Base-by-base conservation (phyloP, 257 asterid species). In the Capsicum chinense region DNA sequence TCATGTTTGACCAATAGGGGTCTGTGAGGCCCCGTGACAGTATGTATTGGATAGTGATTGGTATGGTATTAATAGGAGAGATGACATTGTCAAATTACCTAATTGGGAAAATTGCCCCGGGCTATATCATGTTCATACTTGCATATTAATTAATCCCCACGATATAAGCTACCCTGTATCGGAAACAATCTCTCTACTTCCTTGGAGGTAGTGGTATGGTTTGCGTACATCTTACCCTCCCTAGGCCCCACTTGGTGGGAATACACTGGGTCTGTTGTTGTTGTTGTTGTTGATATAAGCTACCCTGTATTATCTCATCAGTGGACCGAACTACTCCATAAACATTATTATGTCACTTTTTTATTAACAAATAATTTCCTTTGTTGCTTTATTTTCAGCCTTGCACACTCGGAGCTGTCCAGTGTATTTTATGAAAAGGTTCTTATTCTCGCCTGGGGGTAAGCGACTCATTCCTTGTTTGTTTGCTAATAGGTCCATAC, bases 371-470 rank as follows among this genome's bases (percentile, higher is more conserved):
- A 57, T 33, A 6, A 57, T 70, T 54, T 57, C 35, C 83, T 58
- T 39, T 57, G 68, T 85, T 86, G 80, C 76, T 86, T 79, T 82
- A 3, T 88, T 58, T 88, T 87, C 95, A 95, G 99, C 85, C 99
- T 95, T 83, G 99, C 99, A 50, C 98, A 95, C 88, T 95, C 99
- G 9, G 99, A 95, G 91, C 83, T 95, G 83, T 95, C 98, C 86
- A 92, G 56, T 54, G 99, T 95, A 86, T 95, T 95, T 90, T 95
- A 95, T 26, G 99, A 95, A 93, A 95, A 93, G 91, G 97, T 95
- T 90, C 99, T 95, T 85, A 92, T 94, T 82, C 99, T 95, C 81
- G 98, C 97, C 58, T 93, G 94, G 95, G 99, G 99, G 99, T 95
- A 87, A 94, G 97, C 89, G 19, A 74, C 47, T 74, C 44, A 33